Evolutionary conservation across 441 rosid species (phyloP).

Genomic region (Euphorbia schlechtendalii): DNA sequence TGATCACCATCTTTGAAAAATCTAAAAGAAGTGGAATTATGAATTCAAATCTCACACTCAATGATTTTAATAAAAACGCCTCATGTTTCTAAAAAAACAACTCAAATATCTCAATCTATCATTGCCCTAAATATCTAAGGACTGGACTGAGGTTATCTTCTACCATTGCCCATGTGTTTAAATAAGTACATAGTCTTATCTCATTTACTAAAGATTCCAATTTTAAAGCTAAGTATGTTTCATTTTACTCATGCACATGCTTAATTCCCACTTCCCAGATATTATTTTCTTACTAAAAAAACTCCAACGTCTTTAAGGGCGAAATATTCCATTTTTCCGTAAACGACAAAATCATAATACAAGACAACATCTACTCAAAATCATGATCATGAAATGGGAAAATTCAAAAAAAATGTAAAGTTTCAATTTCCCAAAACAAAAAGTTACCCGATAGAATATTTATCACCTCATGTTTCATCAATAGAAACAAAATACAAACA

Average conservation of each 20-base stretch:
- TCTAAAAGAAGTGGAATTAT: no score
- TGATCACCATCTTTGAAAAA: no score
- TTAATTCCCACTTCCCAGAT: background rate
- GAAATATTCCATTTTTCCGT: background rate
- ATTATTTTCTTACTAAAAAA: background rate
- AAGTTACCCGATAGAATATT: background rate
- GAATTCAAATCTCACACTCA: no score
- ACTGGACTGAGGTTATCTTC: no score
- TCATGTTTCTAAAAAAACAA: no score
- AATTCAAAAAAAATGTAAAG: background rate
- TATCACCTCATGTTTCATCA: background rate
- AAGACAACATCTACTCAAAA: background rate
- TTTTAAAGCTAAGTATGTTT: background rate
- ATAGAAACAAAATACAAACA: slow-evolving; percentile 3
- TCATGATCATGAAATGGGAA: background rate
- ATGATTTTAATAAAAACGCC: no score
- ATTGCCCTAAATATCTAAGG: no score
- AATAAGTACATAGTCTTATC: no score
- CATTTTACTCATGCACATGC: background rate
- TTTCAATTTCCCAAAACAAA: background rate
- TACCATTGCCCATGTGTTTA: no score
- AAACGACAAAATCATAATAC: slow-evolving; percentile 12
- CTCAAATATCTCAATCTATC: no score
- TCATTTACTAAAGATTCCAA: background rate
- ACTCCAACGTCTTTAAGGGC: background rate